Conservation (phyloP, 495 filamentous ascomycete genomes). For the Podospora pseudoanserina region DNA sequence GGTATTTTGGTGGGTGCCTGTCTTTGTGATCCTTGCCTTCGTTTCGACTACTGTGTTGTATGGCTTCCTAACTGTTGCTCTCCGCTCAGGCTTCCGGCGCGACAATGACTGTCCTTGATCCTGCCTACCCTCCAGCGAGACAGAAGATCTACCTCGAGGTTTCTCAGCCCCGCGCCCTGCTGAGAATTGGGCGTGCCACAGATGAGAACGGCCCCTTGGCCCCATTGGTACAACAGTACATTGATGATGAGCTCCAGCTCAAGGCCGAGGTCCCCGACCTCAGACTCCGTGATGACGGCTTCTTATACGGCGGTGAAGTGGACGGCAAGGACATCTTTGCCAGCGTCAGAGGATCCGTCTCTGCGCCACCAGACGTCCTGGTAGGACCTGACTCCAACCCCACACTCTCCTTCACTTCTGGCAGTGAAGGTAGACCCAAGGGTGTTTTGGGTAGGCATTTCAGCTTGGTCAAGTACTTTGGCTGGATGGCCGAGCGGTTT, state of each 20-base stretch:
- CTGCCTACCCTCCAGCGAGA: conserved; percentile 79
- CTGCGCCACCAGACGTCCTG: conserved; percentile 62
- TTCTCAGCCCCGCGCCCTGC: conserved; percentile 71
- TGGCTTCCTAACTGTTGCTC: background rate
- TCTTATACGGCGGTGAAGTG: conserved; percentile 61
- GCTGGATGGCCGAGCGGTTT: conserved; percentile 89
- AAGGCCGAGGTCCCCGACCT: conserved; percentile 76
- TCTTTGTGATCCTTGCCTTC: background rate
- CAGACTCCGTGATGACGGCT: conserved; percentile 69
- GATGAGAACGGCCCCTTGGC: conserved; percentile 69
- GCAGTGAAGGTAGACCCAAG: conserved; percentile 70
- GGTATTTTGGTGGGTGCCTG: conserved; percentile 46
- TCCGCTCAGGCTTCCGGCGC: conserved; percentile 53
- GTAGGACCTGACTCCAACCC: conserved; percentile 90
- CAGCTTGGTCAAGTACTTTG: conserved; percentile 79
- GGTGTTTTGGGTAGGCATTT: conserved; percentile 89
- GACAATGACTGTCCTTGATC: conserved; percentile 81
- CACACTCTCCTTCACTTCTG: conserved; percentile 81
- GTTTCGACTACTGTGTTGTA: background rate
- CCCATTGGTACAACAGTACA: conserved; percentile 65
- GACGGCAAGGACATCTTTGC: conserved; percentile 65
- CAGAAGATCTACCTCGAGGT: conserved; percentile 93
- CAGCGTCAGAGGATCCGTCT: conserved; percentile 48
- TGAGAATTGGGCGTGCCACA: conserved; percentile 77
- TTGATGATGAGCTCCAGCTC: conserved; percentile 68